Conservation (phyloP, 495 filamentous ascomycete genomes). For the Aspergillus avenaceus region DNA sequence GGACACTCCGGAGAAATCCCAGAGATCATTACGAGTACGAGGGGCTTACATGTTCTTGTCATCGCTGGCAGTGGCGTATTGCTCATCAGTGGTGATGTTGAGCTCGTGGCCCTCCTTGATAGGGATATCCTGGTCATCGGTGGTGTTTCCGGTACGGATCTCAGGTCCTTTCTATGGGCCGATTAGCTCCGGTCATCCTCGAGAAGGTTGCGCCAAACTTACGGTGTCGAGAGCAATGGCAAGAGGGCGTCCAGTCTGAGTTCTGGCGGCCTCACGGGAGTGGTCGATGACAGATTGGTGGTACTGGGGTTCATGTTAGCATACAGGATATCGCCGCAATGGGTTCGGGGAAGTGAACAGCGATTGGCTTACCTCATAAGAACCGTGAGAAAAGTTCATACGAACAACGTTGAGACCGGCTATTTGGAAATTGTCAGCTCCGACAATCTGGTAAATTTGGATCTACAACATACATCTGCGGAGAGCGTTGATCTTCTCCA, state of each 20-base stretch:
- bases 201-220: constrained; percentile 17
- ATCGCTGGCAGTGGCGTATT: constrained; percentile 79
- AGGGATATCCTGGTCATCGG: constrained; percentile 77
- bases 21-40: neutral
- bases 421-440: constrained; percentile 28
- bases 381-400: constrained; percentile 99
- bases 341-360: neutral
- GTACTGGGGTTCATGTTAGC: constrained; percentile 45
- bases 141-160: constrained; percentile 94
- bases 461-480: constrained; percentile 54
- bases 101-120: constrained; percentile 77
- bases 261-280: constrained; percentile 75
- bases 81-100: constrained; percentile 97
- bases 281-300: constrained; percentile 97
- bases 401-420: constrained; percentile 95
- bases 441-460: neutral
- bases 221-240: constrained; percentile 96
- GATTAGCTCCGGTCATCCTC: constrained; percentile 3
- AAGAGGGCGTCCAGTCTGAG: constrained; percentile 73
- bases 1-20: too few relatives aligned
- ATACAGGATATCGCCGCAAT: neutral
- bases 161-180: constrained; percentile 79
- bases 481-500: constrained; percentile 91
- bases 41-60: constrained; percentile 82
- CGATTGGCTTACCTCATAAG: constrained; percentile 65